These are phyloP conservation scores for Blastocladiella britannica DNA, from an alignment of 192 early-diverging fungal species.

Conservation along the genomic window DNA sequence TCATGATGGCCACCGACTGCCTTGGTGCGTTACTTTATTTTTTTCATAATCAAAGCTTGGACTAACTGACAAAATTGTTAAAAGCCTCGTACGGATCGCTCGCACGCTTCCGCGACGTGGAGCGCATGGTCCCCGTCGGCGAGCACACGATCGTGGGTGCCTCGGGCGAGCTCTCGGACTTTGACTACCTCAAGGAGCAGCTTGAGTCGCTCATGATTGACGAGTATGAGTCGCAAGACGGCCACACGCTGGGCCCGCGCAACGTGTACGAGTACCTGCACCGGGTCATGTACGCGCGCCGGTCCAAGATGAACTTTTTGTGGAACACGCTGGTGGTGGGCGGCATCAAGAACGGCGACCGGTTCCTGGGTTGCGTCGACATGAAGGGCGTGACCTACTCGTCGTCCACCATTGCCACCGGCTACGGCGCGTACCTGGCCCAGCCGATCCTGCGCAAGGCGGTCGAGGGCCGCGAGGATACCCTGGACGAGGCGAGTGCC, in stretches of 20 bases:
- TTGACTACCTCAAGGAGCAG: slow-evolving; percentile 72
- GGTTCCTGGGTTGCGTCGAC: slow-evolving; percentile 82
- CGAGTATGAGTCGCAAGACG: slow-evolving; percentile 77
- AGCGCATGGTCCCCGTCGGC: slow-evolving; percentile 59
- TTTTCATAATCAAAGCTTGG: no score
- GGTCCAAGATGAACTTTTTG: slow-evolving; percentile 73
- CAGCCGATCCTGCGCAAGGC: slow-evolving; percentile 80
- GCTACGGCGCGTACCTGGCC: slow-evolving; percentile 75
- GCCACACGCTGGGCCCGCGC: slow-evolving; percentile 56
- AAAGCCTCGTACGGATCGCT: slow-evolving; percentile 84
- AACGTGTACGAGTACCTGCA: slow-evolving; percentile 81
- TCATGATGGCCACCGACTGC: slow-evolving; percentile 90
- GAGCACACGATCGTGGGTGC: slow-evolving; percentile 72
- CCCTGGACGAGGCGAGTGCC: slow-evolving; percentile 77
- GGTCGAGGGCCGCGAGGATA: slow-evolving; percentile 66
- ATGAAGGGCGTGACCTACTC: slow-evolving; percentile 86
- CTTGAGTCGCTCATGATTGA: slow-evolving; percentile 59
- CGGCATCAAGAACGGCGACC: slow-evolving; percentile 56
- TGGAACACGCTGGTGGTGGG: slow-evolving; percentile 92
- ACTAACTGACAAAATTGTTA: neutral
- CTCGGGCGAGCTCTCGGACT: slow-evolving; percentile 84
- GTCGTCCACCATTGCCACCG: slow-evolving; percentile 75
- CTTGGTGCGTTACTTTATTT: slow-evolving; percentile 34
- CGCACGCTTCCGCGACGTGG: slow-evolving; percentile 74
- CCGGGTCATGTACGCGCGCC: slow-evolving; percentile 76